Conservation (phyloP, 345 rosid species). For the Microthlaspi erraticum region DNA sequence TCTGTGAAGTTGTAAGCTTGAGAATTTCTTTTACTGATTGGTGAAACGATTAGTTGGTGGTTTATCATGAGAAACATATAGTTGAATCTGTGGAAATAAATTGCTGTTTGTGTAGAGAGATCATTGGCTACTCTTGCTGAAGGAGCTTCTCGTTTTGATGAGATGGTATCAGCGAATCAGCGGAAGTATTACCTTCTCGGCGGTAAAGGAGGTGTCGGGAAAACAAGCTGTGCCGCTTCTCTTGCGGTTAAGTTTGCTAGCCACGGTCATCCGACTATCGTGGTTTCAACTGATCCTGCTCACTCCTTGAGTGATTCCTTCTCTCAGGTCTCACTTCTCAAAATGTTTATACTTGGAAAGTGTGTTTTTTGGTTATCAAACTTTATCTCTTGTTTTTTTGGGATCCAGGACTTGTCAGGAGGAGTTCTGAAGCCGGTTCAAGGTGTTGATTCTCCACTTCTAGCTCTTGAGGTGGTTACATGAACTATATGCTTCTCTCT, state of each 20-base stretch:
- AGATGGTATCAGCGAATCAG: slow-evolving; percentile 53
- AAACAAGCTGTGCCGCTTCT: slow-evolving; percentile 90
- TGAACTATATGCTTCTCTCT: background rate
- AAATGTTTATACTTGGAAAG: background rate
- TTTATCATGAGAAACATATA: too few relatives aligned
- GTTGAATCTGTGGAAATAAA: background rate
- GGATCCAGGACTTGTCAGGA: slow-evolving; percentile 69
- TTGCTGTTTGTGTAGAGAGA: slow-evolving; percentile 50
- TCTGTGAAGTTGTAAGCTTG: slow-evolving; percentile 9
- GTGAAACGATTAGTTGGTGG: background rate
- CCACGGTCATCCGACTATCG: slow-evolving; percentile 78
- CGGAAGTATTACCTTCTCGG: slow-evolving; percentile 74
- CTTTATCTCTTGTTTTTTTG: slow-evolving; percentile 15
- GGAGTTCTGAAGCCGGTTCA: slow-evolving; percentile 66
- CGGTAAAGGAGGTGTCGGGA: slow-evolving; percentile 90
- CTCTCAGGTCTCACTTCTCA: slow-evolving; percentile 51
- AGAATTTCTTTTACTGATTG: background rate
- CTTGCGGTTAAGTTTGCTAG: slow-evolving; percentile 84
- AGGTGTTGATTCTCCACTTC: slow-evolving; percentile 73
- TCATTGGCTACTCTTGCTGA: slow-evolving; percentile 55
- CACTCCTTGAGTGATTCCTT: slow-evolving; percentile 87
- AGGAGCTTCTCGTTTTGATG: slow-evolving; percentile 54
- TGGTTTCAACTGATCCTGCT: slow-evolving; percentile 88
- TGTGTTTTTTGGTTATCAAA: background rate
- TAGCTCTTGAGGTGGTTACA: slow-evolving; percentile 69